Base-by-base conservation (phyloP, 2,329 filamentous ascomycete species). In the Bimuria novae-zelandiae region DNA sequence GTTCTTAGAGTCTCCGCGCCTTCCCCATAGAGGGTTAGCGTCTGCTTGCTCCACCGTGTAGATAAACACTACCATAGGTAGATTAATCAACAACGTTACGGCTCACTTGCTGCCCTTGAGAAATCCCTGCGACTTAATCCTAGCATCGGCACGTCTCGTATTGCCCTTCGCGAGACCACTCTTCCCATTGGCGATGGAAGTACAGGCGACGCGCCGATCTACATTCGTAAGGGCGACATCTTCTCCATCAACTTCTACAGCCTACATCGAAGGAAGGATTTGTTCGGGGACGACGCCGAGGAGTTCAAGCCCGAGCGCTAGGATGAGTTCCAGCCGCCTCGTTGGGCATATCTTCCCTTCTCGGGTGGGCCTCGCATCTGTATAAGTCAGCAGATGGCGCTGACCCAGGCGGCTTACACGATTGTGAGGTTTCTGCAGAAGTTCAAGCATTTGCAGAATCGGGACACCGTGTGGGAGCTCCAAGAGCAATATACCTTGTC, bases 301-400 rank as follows among this genome's bases (percentile, higher is more conserved):
- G 43, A 37, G 4, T 75, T 74, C 42, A 49, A 56, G n/a, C 73
- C 73, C 0, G 63, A 64, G 23, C 57, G 73, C 10, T 75, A 71
- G 73, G 49, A 51, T 47, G 32, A 6, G 23, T 49, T 12, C 42
- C 54, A 30, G 8, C 42, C 59, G 8, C 65, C 65, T 3, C 63
- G 63, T 1, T 72, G 66, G 68, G 61, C 41, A 1, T 71, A 62
- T 50, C 32, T 69, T 2, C 67, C 69, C 7, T 71, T 71, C 45
- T 58, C 47, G 3, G 65, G 64, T 2, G 67, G 67, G 0, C 67
- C 67, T 12, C 49, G 65, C 12, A 52, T 67, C 10, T 69, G 67
- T 35, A 61, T 69, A 33, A 65, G 67, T 5, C 65, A 69, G 56
- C 57, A 67, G 11, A 62, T 65, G 49, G 66, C 66, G 17, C 54